Evolutionary conservation across 306 rosid genomes (phyloP).

Genomic region (Cucurbita ficifolia): DNA sequence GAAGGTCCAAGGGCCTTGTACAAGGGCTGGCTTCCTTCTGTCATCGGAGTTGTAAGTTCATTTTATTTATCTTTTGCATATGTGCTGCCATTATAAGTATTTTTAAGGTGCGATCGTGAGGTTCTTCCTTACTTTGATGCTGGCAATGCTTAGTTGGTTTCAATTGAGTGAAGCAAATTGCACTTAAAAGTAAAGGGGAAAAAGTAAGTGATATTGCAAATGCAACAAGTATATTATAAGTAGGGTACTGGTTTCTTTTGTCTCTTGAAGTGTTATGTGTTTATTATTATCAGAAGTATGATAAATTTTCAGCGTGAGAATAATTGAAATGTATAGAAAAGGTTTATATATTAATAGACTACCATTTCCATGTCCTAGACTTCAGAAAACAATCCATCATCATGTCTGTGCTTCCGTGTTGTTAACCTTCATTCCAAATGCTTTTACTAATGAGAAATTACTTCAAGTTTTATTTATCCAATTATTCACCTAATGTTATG

Average conservation of each 20-base stretch:
- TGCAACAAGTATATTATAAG: neutral
- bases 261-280: neutral
- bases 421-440: neutral
- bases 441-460: neutral
- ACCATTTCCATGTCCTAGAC: neutral
- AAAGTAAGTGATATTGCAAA: neutral
- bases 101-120: neutral
- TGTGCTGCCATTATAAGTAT: neutral
- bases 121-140: neutral
- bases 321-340: neutral
- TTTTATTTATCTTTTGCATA: neutral
- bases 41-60: conserved; percentile 87
- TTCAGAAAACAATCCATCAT: neutral
- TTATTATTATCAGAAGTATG: neutral
- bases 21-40: conserved; percentile 99
- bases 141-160: neutral
- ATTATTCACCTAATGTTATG: neutral
- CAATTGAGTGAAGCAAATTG: neutral
- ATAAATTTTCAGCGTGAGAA: neutral
- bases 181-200: neutral
- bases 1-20: conserved; percentile 96
- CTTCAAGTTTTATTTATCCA: neutral
- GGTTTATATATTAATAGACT: neutral
- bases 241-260: neutral
- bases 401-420: neutral